phyloP scores from a whole-genome alignment of 176 grass and related monocot species.

The Oropetium thomaeum region DNA sequence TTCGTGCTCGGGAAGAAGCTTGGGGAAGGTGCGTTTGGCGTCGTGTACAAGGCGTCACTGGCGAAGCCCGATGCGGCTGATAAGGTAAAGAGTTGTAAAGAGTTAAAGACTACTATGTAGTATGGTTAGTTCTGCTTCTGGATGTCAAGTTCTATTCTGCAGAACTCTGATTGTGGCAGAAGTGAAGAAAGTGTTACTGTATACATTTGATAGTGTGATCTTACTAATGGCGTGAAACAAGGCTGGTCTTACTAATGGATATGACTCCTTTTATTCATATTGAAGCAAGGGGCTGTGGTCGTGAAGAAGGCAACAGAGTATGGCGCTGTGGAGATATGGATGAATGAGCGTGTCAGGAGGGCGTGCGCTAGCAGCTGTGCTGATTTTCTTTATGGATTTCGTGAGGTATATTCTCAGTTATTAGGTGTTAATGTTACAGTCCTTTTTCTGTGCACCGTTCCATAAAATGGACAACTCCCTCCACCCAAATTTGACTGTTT shows the following conservation, averaged over 20 bases:
- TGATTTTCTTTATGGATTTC: conserved; percentile 90
- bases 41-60: conserved; percentile 83
- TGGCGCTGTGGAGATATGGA: conserved; percentile 95
- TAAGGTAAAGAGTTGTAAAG: no score
- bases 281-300: conserved; percentile 84
- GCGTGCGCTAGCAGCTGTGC: conserved; percentile 86
- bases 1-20: conserved; percentile 91
- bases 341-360: conserved; percentile 88
- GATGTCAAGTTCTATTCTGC: background rate
- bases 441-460: background rate
- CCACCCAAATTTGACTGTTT: background rate
- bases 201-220: background rate
- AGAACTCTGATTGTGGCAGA: background rate
- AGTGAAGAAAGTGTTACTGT: background rate
- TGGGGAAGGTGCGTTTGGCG: conserved; percentile 86
- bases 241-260: background rate
- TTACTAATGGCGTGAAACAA: conserved; percentile 14
- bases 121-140: background rate
- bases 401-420: conserved; percentile 52
- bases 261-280: conserved; percentile 21
- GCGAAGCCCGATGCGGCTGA: conserved; percentile 52
- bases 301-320: conserved; percentile 99
- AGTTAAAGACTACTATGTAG: no score
- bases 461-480: background rate
- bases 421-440: conserved; percentile 8